phyloP scores from a whole-genome alignment of 139 green algal genomes.

The Chlorella sorokiniana region DNA sequence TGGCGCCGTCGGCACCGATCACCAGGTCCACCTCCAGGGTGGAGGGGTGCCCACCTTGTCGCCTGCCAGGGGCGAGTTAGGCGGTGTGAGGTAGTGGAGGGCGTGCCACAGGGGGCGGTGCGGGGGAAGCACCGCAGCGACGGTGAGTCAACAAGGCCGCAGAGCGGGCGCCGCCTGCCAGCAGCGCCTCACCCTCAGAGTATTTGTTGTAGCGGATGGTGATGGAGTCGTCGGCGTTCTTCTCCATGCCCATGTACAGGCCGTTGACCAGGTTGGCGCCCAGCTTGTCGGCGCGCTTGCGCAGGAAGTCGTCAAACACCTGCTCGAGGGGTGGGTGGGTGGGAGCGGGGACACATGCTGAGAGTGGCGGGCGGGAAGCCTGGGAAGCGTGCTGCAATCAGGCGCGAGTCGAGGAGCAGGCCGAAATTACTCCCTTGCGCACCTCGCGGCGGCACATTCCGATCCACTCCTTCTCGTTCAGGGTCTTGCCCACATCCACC shows the following conservation, averaged over 20 bases:
- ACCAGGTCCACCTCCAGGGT: conserved; percentile 95
- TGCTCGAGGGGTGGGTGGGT: conserved; percentile 10
- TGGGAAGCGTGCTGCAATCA: not conserved
- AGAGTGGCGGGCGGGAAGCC: not conserved
- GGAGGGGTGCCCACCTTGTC: conserved; percentile 83
- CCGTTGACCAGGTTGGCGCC: conserved; percentile 96
- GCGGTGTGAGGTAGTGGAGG: not conserved
- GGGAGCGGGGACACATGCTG: not conserved
- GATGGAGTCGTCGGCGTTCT: conserved; percentile 77
- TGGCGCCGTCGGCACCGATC: conserved; percentile 97
- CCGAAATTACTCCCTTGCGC: not conserved
- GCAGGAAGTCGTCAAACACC: conserved; percentile 96
- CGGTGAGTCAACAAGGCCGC: not conserved
- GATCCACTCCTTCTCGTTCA: conserved; percentile 98
- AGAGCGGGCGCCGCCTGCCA: not conserved
- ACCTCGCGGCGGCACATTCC: conserved; percentile 95
- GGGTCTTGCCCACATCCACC: conserved; percentile 98
- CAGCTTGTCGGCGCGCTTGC: conserved; percentile 84
- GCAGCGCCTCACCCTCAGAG: conserved; percentile 20
- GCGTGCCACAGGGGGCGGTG: too few species aligned
- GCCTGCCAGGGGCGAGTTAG: conserved; percentile 21
- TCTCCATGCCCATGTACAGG: conserved; percentile 91
- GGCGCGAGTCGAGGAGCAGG: not conserved
- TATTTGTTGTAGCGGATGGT: conserved; percentile 96
- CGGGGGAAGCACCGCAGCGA: too few species aligned